phyloP scores from a whole-genome alignment of 176 grass and related monocot genomes.

The Carex parvula region DNA sequence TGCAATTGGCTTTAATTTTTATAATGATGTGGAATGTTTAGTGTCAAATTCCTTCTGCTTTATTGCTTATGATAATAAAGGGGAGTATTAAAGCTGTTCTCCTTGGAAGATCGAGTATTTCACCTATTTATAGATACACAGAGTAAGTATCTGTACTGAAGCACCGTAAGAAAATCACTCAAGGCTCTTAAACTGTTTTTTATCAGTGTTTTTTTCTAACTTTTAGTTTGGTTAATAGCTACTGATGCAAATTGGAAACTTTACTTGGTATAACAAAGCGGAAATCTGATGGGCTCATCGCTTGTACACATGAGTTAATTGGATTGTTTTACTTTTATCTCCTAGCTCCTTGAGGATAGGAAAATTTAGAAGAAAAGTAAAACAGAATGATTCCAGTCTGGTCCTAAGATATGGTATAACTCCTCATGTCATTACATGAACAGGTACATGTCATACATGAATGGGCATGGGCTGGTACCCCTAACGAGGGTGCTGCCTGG shows the following conservation, averaged over 20 bases:
- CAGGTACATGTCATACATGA: constrained; percentile 97
- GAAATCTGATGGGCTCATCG: background rate
- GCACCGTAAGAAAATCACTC: background rate
- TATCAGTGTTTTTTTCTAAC: background rate
- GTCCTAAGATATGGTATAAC: constrained; percentile 26
- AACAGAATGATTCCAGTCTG: background rate
- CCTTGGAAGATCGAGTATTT: background rate
- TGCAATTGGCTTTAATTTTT: background rate
- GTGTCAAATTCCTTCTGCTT: background rate
- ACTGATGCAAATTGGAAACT: background rate
- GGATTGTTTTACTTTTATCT: background rate
- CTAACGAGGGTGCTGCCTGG: constrained; percentile 94
- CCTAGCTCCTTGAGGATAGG: background rate
- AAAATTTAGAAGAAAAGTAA: constrained; percentile 13
- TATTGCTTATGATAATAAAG: background rate
- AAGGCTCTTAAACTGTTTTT: background rate
- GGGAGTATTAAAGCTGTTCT: background rate
- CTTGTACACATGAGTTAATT: background rate
- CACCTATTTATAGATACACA: background rate
- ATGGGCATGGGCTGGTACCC: constrained; percentile 97
- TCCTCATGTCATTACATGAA: constrained; percentile 34
- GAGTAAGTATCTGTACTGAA: background rate
- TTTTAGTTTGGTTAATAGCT: background rate
- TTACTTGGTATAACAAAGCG: background rate
- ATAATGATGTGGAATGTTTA: background rate